Percentiles rank a stretch among this genome's conserved stretches.
phyloP scores from a whole-genome alignment of 225 moss, liverwort and hornwort species.

The Ulota crispa region DNA sequence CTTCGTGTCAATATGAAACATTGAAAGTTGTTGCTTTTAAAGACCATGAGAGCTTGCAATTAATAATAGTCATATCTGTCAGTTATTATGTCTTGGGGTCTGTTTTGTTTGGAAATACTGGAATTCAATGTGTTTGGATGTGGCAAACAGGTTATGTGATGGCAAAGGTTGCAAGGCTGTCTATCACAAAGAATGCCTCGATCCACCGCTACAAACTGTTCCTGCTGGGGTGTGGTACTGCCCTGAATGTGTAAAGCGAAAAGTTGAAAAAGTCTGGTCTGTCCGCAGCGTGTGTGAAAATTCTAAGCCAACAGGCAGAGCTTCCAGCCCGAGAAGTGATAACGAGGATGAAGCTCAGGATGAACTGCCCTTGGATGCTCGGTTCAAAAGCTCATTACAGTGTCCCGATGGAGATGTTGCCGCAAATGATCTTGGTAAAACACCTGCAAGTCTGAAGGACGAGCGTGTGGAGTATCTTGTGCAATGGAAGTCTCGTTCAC shows the following conservation, averaged over 20 bases:
- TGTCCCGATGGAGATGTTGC: constrained; percentile 24
- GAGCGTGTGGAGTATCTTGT: constrained; percentile 69
- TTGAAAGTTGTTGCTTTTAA: not conserved
- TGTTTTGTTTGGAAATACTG: constrained; percentile 18
- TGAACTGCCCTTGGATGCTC: constrained; percentile 30
- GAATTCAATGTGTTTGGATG: constrained; percentile 6
- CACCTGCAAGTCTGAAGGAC: constrained; percentile 27
- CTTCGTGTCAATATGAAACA: constrained; percentile 3
- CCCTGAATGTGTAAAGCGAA: constrained; percentile 68
- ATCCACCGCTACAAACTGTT: constrained; percentile 60
- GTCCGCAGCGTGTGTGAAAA: constrained; percentile 38
- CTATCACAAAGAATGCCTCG: constrained; percentile 81
- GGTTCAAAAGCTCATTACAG: constrained; percentile 26
- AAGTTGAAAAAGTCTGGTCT: constrained; percentile 88
- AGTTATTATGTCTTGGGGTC: constrained; percentile 1
- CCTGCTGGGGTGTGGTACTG: constrained; percentile 93
- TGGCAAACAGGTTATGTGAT: constrained; percentile 71
- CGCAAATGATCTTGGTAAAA: constrained; percentile 20
- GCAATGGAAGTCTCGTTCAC: constrained; percentile 82
- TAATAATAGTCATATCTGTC: not conserved
- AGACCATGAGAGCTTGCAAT: not conserved
- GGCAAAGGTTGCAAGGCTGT: constrained; percentile 76
- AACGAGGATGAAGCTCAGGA: constrained; percentile 41
- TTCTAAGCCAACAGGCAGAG: constrained; percentile 10
- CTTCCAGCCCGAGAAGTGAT: constrained; percentile 31